A percentile compares a stretch with the other conserved stretches of the same genome.
Evolutionary conservation across 1,139 yeast species (phyloP).

Genomic region (Magnusiomyces sp.): DNA sequence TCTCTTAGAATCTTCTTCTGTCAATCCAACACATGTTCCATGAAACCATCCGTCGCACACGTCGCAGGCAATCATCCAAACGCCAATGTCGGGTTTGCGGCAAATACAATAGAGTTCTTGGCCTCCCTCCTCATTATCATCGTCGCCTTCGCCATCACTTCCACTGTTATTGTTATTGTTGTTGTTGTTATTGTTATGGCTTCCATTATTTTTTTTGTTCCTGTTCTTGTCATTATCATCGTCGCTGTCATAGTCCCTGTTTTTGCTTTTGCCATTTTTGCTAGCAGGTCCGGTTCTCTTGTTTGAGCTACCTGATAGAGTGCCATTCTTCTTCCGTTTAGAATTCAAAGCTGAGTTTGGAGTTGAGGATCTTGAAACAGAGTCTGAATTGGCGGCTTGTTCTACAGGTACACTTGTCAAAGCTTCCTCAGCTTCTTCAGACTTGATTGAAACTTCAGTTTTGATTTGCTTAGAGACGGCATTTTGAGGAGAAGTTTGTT

Average conservation of each 20-base stretch:
- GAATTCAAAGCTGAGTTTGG: background rate
- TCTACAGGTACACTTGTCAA: background rate
- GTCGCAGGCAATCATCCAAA: conserved; percentile 85
- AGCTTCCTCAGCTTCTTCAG: too few relatives aligned
- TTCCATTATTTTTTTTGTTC: background rate
- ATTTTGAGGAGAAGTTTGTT: too few relatives aligned
- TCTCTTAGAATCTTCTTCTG: conserved; percentile 45
- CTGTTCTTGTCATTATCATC: background rate
- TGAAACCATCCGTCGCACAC: conserved; percentile 96
- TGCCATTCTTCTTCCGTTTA: background rate
- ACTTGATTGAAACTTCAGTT: too few relatives aligned
- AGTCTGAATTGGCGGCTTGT: background rate
- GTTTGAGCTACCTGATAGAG: background rate
- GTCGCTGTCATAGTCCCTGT: background rate
- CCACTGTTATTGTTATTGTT: background rate
- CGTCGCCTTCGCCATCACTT: conserved; percentile 6
- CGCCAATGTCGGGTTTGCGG: conserved; percentile 65
- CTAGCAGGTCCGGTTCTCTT: background rate
- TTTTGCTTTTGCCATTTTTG: background rate
- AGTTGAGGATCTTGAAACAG: background rate
- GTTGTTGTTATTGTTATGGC: background rate
- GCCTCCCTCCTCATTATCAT: conserved; percentile 39
- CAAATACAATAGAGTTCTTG: conserved; percentile 53
- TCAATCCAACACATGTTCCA: conserved; percentile 63
- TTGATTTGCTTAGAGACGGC: too few relatives aligned